phyloP scores from a whole-genome alignment of 225 moss, liverwort and hornwort species.

The Pseudisothecium myosuroides region DNA sequence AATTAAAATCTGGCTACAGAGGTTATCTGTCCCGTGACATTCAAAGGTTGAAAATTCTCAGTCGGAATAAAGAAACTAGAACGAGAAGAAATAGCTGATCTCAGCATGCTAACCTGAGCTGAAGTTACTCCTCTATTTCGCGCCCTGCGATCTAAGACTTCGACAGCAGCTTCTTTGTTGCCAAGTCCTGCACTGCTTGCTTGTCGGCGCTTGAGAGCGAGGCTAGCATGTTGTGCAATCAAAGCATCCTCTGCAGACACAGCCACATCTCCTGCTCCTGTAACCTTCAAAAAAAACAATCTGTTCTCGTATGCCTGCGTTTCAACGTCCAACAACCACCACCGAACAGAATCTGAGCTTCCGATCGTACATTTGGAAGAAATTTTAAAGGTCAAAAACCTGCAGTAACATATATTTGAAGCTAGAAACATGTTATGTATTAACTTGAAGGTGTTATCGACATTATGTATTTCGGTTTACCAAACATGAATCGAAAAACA shows the following conservation, averaged over 20 bases:
- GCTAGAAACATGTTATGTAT: background rate
- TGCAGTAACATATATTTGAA: background rate
- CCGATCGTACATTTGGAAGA: background rate
- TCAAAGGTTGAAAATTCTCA: background rate
- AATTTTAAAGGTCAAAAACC: background rate
- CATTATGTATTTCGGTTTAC: background rate
- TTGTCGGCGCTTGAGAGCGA: constrained; percentile 63
- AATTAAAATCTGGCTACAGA: background rate
- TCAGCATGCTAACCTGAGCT: constrained; percentile 30
- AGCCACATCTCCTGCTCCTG: constrained; percentile 57
- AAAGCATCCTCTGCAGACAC: constrained; percentile 87
- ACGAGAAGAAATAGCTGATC: background rate
- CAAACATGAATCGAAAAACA: background rate
- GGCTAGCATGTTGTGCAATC: constrained; percentile 73
- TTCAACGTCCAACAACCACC: constrained; percentile 2
- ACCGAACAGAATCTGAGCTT: background rate
- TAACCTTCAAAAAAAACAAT: constrained; percentile 68
- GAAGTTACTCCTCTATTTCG: constrained; percentile 37
- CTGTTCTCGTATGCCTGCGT: constrained; percentile 80
- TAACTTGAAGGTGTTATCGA: background rate
- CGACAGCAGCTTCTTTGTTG: constrained; percentile 19
- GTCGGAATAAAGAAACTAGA: background rate
- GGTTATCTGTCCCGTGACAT: background rate
- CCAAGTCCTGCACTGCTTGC: constrained; percentile 15
- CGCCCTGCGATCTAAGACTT: constrained; percentile 32